Conservation (phyloP, 371 early-diverging fungal genomes). For the Mortierella sp. region DNA sequence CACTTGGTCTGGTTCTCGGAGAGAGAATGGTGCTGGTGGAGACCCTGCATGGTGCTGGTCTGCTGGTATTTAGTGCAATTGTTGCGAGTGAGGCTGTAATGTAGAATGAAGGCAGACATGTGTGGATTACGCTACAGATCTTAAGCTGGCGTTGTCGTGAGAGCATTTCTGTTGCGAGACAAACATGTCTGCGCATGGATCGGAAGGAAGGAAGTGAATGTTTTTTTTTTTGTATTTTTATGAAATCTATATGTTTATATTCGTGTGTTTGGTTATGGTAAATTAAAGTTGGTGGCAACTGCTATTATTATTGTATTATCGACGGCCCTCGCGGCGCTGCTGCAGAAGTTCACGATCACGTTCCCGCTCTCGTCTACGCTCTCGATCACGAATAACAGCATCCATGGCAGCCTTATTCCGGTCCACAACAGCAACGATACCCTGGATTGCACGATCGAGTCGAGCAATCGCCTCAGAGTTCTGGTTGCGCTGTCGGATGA, state of each 20-base stretch:
- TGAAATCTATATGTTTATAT: background rate
- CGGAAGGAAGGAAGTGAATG: background rate
- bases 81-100: slow-evolving; percentile 14
- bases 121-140: slow-evolving; percentile 18
- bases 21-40: background rate
- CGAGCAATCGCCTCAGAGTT: slow-evolving; percentile 32
- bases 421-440: slow-evolving; percentile 36
- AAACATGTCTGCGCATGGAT: slow-evolving; percentile 4
- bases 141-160: background rate
- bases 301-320: background rate
- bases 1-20: background rate
- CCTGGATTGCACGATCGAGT: slow-evolving; percentile 32
- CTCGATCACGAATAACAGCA: slow-evolving; percentile 49
- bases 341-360: slow-evolving; percentile 30
- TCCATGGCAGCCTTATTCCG: slow-evolving; percentile 55
- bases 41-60: background rate
- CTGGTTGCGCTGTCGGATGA: slow-evolving; percentile 40
- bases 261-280: background rate
- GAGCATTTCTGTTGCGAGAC: slow-evolving; percentile 1
- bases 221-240: background rate
- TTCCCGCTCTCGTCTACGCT: slow-evolving; percentile 41
- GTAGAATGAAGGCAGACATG: slow-evolving; percentile 17
- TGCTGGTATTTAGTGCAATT: background rate
- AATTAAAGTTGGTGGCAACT: slow-evolving; percentile 1
- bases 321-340: slow-evolving; percentile 20